Base-by-base conservation (phyloP, 129 eudicot genomes). In the Centella asiatica region DNA sequence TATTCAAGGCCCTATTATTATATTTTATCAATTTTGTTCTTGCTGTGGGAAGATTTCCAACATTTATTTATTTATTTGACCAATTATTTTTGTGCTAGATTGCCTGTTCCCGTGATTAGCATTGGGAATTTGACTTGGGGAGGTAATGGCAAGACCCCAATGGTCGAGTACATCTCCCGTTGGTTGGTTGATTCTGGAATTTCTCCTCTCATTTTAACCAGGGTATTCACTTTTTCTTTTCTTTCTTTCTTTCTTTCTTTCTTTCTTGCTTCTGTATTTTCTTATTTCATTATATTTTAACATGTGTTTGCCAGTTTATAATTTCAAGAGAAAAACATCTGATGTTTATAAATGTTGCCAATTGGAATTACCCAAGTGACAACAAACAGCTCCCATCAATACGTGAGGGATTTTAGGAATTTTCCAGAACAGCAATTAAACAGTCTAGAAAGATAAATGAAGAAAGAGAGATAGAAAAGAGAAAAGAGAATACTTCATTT, bases 101-200 rank as follows among this genome's bases (percentile, higher is more conserved):
- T 90, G 74, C 89, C 85, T 4, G 89, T 90, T 60, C 93, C 95
- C 65, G 95, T 90, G 67, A 86, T 90, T 39, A 90, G 97, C 52
- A 87, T 90, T 33, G 97, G 97, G 44, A 90, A 90, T 77, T 62
- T 90, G 76, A 83, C 94, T 40, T 90, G 97, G 95, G 97, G 97
- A 64, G 97, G 97, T 63, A 90, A 90, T 70, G 97, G 97, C 62
- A 90, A 90, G 86, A 90, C 97, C 28, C 97, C 95, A 14, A 90
- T 90, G 97, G 97, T 86, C 39, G 97, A 86, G 60, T 81, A 74
- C 46, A 58, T 90, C 15, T 80, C 95, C 1, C 73, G 58, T 62
- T 86, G 77, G 78, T 75, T 90, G 31, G 68, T 65, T 33, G 56
- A 72, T 72, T 67, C 81, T 33, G 77, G 85, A 63, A 54, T 86